Conservation (phyloP, 2,329 filamentous ascomycete genomes). For the Diaporthe vaccinii region DNA sequence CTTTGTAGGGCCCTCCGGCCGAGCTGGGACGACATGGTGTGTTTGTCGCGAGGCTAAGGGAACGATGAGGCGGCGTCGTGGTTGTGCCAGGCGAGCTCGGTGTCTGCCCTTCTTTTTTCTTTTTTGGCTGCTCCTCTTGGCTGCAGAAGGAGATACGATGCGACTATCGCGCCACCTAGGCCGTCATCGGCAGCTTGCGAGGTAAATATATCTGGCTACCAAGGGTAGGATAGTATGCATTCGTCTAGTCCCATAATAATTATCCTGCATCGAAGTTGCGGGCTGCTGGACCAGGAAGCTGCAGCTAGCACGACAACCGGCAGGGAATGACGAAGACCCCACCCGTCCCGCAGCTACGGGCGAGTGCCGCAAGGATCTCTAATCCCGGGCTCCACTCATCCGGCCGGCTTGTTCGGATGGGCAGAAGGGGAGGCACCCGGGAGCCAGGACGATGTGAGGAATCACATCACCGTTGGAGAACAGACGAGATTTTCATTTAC, state of each 20-base stretch:
- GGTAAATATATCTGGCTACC: constrained; percentile 22
- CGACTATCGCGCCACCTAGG: constrained; percentile 4
- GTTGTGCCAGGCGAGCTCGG: background rate
- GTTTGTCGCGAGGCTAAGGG: background rate
- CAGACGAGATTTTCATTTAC: background rate
- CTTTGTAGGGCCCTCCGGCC: constrained; percentile 38
- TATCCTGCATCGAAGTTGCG: background rate
- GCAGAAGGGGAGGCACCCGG: background rate
- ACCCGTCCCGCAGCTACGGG: background rate
- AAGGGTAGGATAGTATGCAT: background rate
- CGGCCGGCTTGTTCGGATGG: background rate
- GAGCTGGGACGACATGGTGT: constrained; percentile 40
- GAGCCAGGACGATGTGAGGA: background rate
- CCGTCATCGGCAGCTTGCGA: constrained; percentile 8
- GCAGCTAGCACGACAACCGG: constrained; percentile 40
- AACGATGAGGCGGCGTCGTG: background rate
- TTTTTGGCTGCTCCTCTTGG: background rate
- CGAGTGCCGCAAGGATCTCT: background rate
- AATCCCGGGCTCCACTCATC: background rate
- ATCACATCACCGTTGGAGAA: too few relatives aligned
- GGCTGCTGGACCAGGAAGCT: constrained; percentile 7
- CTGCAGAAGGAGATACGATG: background rate
- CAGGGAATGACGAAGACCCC: constrained; percentile 40
- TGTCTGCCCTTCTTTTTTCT: background rate
- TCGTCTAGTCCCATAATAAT: background rate